Evolutionary conservation across 352 stramenopile genomes (phyloP), one percentile per base, ranked within the genome.

Genomic region (Phytophthora agathidicida): DNA sequence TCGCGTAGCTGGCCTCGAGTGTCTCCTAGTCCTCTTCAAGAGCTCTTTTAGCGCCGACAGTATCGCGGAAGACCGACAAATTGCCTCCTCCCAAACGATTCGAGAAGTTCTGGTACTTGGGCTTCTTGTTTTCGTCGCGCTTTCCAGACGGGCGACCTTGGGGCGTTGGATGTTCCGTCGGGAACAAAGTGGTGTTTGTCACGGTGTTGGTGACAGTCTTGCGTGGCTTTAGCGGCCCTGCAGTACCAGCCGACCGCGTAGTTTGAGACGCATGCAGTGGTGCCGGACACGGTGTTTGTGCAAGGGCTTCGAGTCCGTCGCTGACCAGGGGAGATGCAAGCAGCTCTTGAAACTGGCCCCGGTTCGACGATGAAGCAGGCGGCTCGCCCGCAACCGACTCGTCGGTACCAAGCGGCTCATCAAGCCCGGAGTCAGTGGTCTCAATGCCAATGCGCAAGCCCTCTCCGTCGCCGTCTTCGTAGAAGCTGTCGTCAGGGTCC

Each of bases 281-380:
- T 17, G 3, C 26, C 19, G 42, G 26, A 23, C 42, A 16, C 24
- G 42, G 27, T 28, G 26, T 38, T 16, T 27, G 42, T 13, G 42
- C 26, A 17, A 37, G 38, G 42, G 26, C 26, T 38, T 49, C 27
- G n/a, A n/a, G n/a, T n/a, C n/a, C n/a, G n/a, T n/a, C n/a, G n/a
- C n/a, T n/a, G n/a, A n/a, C n/a, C 16, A 38, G 17, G 3, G 42
- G n/a, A 26, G 42, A 38, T 30, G 27, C 7, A 4, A 38, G 27
- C 2, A 49, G 26, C 3, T 38, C 42, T 22, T 49, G 42, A 9
- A 30, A 37, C 42, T 49, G 16, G 16, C 42, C 31, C 2, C 42
- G 42, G 14, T 10, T 49, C 5, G 27, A 24, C 20, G 16, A 23
- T 10, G 26, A 19, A n/a, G 16, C 14, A 7, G 42, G 37, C 27